Evolutionary conservation across 163 green algal species (phyloP).

Genomic region (Scenedesmus sp.): DNA sequence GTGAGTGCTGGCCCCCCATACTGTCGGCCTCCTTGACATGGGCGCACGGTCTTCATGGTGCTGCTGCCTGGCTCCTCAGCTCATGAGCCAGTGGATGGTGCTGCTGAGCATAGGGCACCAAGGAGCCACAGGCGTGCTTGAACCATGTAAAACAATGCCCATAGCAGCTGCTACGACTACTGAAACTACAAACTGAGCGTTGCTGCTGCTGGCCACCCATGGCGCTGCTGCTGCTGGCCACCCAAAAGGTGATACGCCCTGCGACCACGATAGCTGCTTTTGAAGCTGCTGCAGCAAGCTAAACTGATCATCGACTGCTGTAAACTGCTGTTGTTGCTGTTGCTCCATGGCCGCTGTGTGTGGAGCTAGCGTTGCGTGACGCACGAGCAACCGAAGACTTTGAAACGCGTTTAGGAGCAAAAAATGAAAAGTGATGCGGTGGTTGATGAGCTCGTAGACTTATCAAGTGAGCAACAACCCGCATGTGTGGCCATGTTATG

Average conservation of each 20-base stretch:
- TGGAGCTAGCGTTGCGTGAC: conserved; percentile 11
- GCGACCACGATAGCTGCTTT: not conserved
- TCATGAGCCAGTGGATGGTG: conserved; percentile 5
- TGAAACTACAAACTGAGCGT: not conserved
- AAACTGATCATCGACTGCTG: not conserved
- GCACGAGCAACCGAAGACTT: not conserved
- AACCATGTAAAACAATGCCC: not conserved
- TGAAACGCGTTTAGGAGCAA: not conserved
- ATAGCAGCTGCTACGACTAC: conserved; percentile 4
- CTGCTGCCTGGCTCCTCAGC: not conserved
- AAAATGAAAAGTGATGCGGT: not conserved
- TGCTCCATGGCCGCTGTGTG: not conserved
- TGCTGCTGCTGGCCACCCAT: not conserved
- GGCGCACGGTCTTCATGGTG: not conserved
- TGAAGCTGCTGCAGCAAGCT: not conserved
- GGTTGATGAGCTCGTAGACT: not conserved
- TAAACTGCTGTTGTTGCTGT: not conserved
- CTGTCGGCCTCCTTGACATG: not conserved
- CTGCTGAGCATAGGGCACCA: conserved; percentile 3
- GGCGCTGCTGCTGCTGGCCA: conserved; percentile 14
- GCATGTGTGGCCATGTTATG: not conserved
- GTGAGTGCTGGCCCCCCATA: not conserved
- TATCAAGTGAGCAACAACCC: not conserved
- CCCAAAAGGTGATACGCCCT: not conserved
- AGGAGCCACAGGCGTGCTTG: conserved; percentile 4